A percentile compares a stretch with the other conserved stretches of the same genome.
These are phyloP conservation scores for Amanita muscaria DNA, from an alignment of 768 basidiomycete genomes.

Conservation along the genomic window DNA sequence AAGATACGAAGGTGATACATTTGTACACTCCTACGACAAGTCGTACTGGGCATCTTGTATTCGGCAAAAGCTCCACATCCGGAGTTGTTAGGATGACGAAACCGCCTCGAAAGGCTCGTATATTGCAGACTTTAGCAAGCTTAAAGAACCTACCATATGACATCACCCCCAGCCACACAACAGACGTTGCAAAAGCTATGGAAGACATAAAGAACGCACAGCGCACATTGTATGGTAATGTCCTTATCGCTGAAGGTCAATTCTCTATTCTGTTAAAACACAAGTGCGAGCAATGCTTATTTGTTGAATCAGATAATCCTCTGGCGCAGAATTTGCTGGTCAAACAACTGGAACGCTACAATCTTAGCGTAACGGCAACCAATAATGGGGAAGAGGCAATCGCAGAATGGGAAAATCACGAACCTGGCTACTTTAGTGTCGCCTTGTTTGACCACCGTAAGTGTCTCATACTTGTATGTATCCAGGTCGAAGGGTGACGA, in stretches of 20 bases:
- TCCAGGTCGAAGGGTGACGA: background rate
- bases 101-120: constrained; percentile 51
- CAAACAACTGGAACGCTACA: constrained; percentile 55
- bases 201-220: constrained; percentile 40
- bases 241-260: constrained; percentile 65
- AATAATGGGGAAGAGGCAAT: constrained; percentile 64
- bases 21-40: constrained; percentile 66
- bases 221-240: constrained; percentile 53
- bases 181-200: constrained; percentile 31
- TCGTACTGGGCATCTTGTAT: constrained; percentile 41
- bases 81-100: constrained; percentile 65
- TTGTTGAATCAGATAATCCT: constrained; percentile 45
- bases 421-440: constrained; percentile 59
- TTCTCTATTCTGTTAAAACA: background rate
- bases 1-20: constrained; percentile 58
- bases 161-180: constrained; percentile 26
- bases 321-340: constrained; percentile 60
- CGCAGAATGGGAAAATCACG: constrained; percentile 61
- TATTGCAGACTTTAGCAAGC: constrained; percentile 54
- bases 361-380: constrained; percentile 53
- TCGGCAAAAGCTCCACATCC: constrained; percentile 39
- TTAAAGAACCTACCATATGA: constrained; percentile 46
- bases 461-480: constrained; percentile 14
- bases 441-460: constrained; percentile 71
- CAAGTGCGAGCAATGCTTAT: background rate